Evolutionary conservation across 2,329 filamentous ascomycete species (phyloP).

Genomic region (Hypoxylon sp.): DNA sequence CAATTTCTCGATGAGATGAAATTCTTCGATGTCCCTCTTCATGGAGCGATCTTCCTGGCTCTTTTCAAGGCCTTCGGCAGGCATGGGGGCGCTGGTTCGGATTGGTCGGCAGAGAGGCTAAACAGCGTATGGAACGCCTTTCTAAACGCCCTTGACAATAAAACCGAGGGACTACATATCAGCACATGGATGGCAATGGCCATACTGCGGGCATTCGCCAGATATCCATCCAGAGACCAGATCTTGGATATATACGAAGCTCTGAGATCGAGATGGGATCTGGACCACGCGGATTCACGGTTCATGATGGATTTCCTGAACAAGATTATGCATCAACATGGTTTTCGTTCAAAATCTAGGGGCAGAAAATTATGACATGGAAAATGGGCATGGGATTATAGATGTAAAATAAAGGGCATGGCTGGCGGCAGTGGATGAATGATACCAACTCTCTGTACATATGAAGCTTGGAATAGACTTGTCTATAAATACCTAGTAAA

Average conservation of each 20-base stretch:
- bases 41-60: slow-evolving; percentile 83
- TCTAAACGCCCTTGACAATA: slow-evolving; percentile 66
- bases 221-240: slow-evolving; percentile 66
- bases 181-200: slow-evolving; percentile 74
- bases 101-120: slow-evolving; percentile 81
- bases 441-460: slow-evolving; percentile 40
- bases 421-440: slow-evolving; percentile 2
- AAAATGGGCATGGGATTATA: slow-evolving; percentile 22
- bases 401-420: slow-evolving; percentile 12
- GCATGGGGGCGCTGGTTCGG: slow-evolving; percentile 77
- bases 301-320: slow-evolving; percentile 65
- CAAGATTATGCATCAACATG: slow-evolving; percentile 57
- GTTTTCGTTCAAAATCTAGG: slow-evolving; percentile 33
- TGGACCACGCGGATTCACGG: slow-evolving; percentile 58
- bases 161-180: slow-evolving; percentile 64
- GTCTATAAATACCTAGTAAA: slow-evolving; percentile 15
- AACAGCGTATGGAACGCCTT: slow-evolving; percentile 77
- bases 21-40: slow-evolving; percentile 74
- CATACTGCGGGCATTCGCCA: slow-evolving; percentile 74
- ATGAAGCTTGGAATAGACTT: slow-evolving; percentile 12
- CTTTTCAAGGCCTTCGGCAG: slow-evolving; percentile 85
- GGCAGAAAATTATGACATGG: slow-evolving; percentile 23
- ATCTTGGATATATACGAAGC: slow-evolving; percentile 69
- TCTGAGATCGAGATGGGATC: slow-evolving; percentile 64
- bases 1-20: slow-evolving; percentile 86